Percentiles rank a stretch among this genome's conserved stretches.
Conservation (phyloP, 1,139 yeast genomes). For the Debaryomyces udenii region DNA sequence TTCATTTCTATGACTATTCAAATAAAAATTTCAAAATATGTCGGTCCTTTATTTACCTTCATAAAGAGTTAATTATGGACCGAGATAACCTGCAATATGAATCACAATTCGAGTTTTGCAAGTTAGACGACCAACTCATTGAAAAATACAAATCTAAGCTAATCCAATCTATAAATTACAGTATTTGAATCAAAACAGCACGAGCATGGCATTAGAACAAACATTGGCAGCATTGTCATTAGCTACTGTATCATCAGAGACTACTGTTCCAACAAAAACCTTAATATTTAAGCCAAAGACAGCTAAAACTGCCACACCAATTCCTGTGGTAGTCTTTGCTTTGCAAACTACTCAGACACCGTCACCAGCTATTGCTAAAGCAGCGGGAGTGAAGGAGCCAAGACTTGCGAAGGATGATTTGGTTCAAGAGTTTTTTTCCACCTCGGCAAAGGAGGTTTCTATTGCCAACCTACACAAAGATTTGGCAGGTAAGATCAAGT, state of each 20-base stretch:
- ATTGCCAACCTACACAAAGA: constrained; percentile 58
- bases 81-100: constrained; percentile 4
- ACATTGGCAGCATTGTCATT: constrained; percentile 61
- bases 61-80: background rate
- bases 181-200: constrained; percentile 2
- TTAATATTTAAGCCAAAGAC: constrained; percentile 92
- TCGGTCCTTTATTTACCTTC: constrained; percentile 1
- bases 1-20: background rate
- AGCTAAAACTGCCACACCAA: constrained; percentile 78
- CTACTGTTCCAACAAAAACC: constrained; percentile 61
- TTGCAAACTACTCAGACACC: constrained; percentile 74
- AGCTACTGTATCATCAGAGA: constrained; percentile 45
- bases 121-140: too few species aligned
- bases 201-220: constrained; percentile 58
- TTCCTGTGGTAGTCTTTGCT: constrained; percentile 82
- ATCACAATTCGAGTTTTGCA: too few species aligned
- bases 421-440: constrained; percentile 65
- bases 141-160: too few species aligned
- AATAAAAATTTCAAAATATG: background rate
- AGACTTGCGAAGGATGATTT: constrained; percentile 85
- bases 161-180: too few species aligned
- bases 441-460: constrained; percentile 67
- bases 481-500: constrained; percentile 64
- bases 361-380: constrained; percentile 60
- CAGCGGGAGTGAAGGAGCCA: constrained; percentile 80